phyloP scores from a whole-genome alignment of 768 basidiomycete species.

The Suillus alpinus region DNA sequence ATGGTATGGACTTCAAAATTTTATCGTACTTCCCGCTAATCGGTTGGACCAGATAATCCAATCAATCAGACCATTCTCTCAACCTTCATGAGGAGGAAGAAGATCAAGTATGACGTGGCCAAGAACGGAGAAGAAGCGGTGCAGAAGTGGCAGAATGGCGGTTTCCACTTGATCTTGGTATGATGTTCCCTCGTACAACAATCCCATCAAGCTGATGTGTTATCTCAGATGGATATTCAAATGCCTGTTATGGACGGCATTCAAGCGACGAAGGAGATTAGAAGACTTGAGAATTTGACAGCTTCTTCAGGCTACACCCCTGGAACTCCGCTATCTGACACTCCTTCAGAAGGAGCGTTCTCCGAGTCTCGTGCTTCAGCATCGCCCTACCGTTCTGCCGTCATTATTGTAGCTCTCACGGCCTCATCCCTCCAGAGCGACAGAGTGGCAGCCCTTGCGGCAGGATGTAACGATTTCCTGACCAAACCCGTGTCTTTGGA shows the following conservation, averaged over 20 bases:
- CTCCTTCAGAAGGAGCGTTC: conserved; percentile 53
- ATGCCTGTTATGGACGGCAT: conserved; percentile 99
- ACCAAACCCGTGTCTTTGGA: conserved; percentile 94
- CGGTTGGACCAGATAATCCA: conserved; percentile 74
- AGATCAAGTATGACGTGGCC: conserved; percentile 92
- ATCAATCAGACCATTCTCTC: conserved; percentile 97
- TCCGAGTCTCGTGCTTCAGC: conserved; percentile 45
- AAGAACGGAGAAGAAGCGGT: conserved; percentile 96
- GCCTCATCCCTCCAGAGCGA: conserved; percentile 94
- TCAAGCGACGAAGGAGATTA: conserved; percentile 93
- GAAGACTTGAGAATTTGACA: conserved; percentile 72
- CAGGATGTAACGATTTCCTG: conserved; percentile 98
- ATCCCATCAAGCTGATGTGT: conserved; percentile 14
- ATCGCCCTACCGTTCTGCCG: conserved; percentile 84
- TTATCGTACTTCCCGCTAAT: conserved; percentile 12
- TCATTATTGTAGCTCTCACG: conserved; percentile 99
- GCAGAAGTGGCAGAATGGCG: conserved; percentile 89
- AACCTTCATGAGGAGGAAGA: conserved; percentile 96
- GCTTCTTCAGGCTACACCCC: conserved; percentile 67
- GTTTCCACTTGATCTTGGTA: conserved; percentile 94
- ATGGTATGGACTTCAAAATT: conserved; percentile 55
- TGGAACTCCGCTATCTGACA: conserved; percentile 64
- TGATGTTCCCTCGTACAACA: conserved; percentile 28
- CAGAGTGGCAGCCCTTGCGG: conserved; percentile 94
- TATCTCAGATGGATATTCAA: conserved; percentile 94